A percentile compares a stretch with the other conserved stretches of the same genome.
Evolutionary conservation across 352 stramenopile genomes (phyloP).

Genomic region (Globisporangium uncinulatum): DNA sequence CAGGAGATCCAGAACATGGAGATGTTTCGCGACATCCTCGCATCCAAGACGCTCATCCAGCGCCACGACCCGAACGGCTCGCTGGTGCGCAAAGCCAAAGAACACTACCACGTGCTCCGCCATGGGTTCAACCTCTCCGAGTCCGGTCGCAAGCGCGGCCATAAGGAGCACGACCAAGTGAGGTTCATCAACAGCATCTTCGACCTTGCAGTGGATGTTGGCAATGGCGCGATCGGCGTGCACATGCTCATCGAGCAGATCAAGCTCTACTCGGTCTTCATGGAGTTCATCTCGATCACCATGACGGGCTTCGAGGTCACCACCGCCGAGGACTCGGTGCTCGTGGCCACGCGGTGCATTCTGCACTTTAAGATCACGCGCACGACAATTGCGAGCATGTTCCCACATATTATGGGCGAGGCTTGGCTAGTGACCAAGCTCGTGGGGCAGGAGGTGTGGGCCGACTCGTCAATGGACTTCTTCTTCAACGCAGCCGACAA

Average conservation of each 20-base stretch:
- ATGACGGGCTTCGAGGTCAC: slow-evolving; percentile 29
- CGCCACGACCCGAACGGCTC: slow-evolving; percentile 21
- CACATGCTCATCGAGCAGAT: slow-evolving; percentile 38
- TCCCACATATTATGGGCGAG: slow-evolving; percentile 36
- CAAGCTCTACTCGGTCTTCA: slow-evolving; percentile 32
- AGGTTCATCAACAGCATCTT: slow-evolving; percentile 35
- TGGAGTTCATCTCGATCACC: slow-evolving; percentile 27
- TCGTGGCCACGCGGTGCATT: slow-evolving; percentile 22
- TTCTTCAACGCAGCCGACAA: slow-evolving; percentile 27
- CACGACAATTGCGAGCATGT: slow-evolving; percentile 37
- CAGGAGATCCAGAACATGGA: slow-evolving; percentile 31
- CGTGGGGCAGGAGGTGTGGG: slow-evolving; percentile 28
- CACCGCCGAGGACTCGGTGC: slow-evolving; percentile 22
- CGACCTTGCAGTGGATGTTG: slow-evolving; percentile 29
- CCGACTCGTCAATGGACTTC: slow-evolving; percentile 21
- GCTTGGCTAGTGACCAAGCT: slow-evolving; percentile 30
- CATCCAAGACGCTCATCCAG: slow-evolving; percentile 14
- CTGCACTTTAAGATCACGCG: slow-evolving; percentile 37
- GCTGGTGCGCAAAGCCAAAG: slow-evolving; percentile 16
- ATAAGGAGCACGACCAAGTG: slow-evolving; percentile 18
- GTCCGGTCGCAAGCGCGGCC: slow-evolving; percentile 11
- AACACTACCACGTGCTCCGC: slow-evolving; percentile 23
- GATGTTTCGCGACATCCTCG: slow-evolving; percentile 21
- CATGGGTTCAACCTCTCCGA: slow-evolving; percentile 10
- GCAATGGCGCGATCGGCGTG: slow-evolving; percentile 21